Evolutionary conservation across 2,329 filamentous ascomycete genomes (phyloP).

Genomic region (Fusarium transvaalense): DNA sequence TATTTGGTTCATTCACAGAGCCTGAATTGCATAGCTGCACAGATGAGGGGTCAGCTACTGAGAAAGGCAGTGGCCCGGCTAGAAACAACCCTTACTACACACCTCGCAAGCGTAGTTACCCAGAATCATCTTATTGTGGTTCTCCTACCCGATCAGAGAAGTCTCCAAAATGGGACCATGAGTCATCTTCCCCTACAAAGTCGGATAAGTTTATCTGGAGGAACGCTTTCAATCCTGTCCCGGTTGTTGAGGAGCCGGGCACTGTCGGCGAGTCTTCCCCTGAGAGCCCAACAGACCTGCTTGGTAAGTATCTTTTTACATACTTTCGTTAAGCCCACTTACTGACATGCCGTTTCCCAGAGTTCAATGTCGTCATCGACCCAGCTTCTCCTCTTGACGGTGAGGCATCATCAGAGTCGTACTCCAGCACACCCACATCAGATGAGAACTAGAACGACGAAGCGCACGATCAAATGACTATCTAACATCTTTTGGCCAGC

Average conservation of each 20-base stretch:
- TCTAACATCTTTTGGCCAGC: background rate
- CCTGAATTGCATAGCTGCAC: conserved; percentile 14
- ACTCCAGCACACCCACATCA: conserved; percentile 18
- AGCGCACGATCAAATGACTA: background rate
- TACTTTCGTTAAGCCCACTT: background rate
- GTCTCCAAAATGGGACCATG: conserved; percentile 9
- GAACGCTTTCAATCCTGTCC: conserved; percentile 43
- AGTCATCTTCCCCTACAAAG: conserved; percentile 6
- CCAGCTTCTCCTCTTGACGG: conserved; percentile 18
- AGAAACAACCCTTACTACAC: conserved; percentile 54
- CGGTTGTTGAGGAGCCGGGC: conserved; percentile 54
- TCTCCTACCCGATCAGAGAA: conserved; percentile 25
- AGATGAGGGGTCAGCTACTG: conserved; percentile 23
- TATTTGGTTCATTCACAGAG: conserved; percentile 32
- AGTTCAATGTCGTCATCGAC: conserved; percentile 39
- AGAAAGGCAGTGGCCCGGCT: conserved; percentile 20
- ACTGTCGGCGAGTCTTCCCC: conserved; percentile 45
- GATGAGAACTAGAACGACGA: conserved; percentile 24
- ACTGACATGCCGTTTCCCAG: conserved; percentile 33
- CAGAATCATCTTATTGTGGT: conserved; percentile 18
- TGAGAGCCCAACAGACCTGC: conserved; percentile 41
- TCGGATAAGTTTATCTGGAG: conserved; percentile 34
- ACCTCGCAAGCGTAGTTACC: conserved; percentile 41
- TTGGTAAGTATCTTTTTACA: conserved; percentile 47
- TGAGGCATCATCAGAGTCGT: conserved; percentile 16